Evolutionary conservation across 768 basidiomycete genomes (phyloP), one percentile per base, ranked within the genome.

Genomic region (Phlebiopsis gigantea): DNA sequence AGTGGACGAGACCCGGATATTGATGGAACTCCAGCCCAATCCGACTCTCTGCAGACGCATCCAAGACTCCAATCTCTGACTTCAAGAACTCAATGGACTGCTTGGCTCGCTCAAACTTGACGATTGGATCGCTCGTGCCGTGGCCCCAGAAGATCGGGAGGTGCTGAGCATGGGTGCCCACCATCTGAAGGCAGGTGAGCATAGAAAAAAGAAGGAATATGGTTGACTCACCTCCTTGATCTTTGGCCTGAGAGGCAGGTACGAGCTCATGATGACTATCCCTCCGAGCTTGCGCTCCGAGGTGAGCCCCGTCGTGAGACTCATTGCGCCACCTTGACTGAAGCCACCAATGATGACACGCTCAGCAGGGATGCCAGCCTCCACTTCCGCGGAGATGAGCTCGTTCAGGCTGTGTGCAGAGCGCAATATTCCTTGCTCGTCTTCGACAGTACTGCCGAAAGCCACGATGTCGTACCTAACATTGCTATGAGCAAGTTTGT

Each of bases 101-200:
- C 54, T 77, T 67, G 25, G 82, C 81, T 47, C 83, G 75, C 25
- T 77, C 61, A 62, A 76, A 77, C 57, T 77, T 77, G 54, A 97
- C 86, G 21, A 95, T 75, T 5, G 81, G 85, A 71, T 98, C 94
- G 15, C 69, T 76, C 5, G 75, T 79, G 22, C 93, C 93, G 61
- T 93, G 90, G 12, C 88, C 94, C 84, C 90, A 90, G 72, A 96
- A 95, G 26, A 95, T 77, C 1, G 93, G 89, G 22, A 83, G 77
- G 3, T 79, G 77, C 45, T 77, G 71, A 17, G 85, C 82, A 62
- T 85, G 75, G 9, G 77, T 71, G 17, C 81, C 79, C 44, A 77
- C 68, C 77, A 90, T 82, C 88, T 91, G 43, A 46, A 24, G 2
- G 28, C 7, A 12, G 31, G 19, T 22, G 19, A 30, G 55, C 28